Percentiles rank a stretch among this genome's conserved stretches.
These are phyloP conservation scores for Tuber aestivum DNA, from an alignment of 495 filamentous ascomycete genomes.

Conservation along the genomic window DNA sequence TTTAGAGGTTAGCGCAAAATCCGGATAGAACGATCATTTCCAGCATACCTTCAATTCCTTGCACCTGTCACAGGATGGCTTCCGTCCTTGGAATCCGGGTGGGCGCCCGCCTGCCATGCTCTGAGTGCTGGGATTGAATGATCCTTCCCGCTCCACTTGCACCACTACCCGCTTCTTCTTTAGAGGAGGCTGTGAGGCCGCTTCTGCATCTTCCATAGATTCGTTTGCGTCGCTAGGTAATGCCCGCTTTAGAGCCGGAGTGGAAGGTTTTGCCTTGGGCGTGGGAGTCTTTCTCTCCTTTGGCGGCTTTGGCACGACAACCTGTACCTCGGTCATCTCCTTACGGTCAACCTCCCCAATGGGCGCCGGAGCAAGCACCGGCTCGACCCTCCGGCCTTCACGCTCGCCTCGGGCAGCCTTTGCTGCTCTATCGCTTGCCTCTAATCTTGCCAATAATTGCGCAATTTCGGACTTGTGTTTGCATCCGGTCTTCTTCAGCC, in stretches of 20 bases:
- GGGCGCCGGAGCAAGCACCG: background rate
- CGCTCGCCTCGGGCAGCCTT: conserved; percentile 2
- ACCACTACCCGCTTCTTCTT: conserved; percentile 18
- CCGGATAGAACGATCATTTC: background rate
- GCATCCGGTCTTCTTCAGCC: conserved; percentile 40
- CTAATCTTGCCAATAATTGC: conserved; percentile 24
- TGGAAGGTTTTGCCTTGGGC: background rate
- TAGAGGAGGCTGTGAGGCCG: conserved; percentile 4
- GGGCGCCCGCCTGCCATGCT: conserved; percentile 31
- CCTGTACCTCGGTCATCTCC: conserved; percentile 4
- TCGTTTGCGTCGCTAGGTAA: conserved; percentile 6
- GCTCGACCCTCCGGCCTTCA: conserved; percentile 11
- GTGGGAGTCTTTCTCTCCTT: conserved; percentile 18
- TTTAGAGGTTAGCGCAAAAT: conserved; percentile 20
- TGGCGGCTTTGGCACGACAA: conserved; percentile 6
- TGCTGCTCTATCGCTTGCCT: conserved; percentile 30
- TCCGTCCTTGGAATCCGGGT: conserved; percentile 39
- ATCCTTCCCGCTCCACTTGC: background rate
- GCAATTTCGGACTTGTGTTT: conserved; percentile 41
- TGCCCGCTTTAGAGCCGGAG: conserved; percentile 17
- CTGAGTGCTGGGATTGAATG: background rate
- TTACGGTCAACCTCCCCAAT: conserved; percentile 7
- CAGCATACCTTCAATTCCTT: conserved; percentile 39
- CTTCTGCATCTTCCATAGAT: conserved; percentile 9
- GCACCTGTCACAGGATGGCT: conserved; percentile 40